These are phyloP conservation scores for Monosporascus ibericus DNA, from an alignment of 2,329 filamentous ascomycete genomes.

Conservation along the genomic window DNA sequence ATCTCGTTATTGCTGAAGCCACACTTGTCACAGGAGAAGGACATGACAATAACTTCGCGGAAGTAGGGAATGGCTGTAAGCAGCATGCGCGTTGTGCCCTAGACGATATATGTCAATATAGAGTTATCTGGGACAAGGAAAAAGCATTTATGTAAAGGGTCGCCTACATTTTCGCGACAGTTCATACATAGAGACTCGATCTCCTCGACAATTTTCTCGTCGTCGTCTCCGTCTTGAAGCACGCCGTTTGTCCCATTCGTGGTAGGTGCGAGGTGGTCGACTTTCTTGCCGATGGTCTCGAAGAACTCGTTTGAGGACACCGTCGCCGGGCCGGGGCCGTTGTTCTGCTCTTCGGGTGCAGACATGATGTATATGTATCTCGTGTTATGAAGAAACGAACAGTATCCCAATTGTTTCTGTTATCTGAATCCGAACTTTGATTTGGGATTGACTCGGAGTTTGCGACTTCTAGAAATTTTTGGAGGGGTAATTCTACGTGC, in stretches of 20 bases:
- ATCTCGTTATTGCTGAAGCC: slow-evolving; percentile 87
- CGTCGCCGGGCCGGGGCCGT: slow-evolving; percentile 15
- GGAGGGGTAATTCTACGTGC: slow-evolving; percentile 28
- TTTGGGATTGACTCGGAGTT: slow-evolving; percentile 3
- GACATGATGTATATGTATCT: slow-evolving; percentile 33
- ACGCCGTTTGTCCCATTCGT: slow-evolving; percentile 19
- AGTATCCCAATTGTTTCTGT: too few relatives aligned
- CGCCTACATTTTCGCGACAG: slow-evolving; percentile 67
- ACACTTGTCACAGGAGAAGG: slow-evolving; percentile 89
- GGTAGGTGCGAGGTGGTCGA: slow-evolving; percentile 40
- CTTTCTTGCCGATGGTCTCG: slow-evolving; percentile 57
- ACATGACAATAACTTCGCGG: slow-evolving; percentile 96
- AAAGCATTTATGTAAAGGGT: neutral
- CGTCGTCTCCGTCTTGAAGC: slow-evolving; percentile 33
- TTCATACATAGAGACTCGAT: slow-evolving; percentile 83
- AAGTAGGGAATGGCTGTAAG: slow-evolving; percentile 95
- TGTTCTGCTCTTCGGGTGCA: slow-evolving; percentile 30
- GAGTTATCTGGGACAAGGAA: neutral
- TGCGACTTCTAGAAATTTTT: slow-evolving; percentile 22
- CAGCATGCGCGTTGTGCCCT: slow-evolving; percentile 81
- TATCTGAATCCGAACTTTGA: neutral
- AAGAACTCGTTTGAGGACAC: slow-evolving; percentile 47
- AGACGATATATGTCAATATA: slow-evolving; percentile 1
- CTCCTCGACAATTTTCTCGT: slow-evolving; percentile 55
- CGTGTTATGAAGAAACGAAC: neutral